Base-by-base conservation (phyloP, 148 eudicot species). In the Rheum nobile region DNA sequence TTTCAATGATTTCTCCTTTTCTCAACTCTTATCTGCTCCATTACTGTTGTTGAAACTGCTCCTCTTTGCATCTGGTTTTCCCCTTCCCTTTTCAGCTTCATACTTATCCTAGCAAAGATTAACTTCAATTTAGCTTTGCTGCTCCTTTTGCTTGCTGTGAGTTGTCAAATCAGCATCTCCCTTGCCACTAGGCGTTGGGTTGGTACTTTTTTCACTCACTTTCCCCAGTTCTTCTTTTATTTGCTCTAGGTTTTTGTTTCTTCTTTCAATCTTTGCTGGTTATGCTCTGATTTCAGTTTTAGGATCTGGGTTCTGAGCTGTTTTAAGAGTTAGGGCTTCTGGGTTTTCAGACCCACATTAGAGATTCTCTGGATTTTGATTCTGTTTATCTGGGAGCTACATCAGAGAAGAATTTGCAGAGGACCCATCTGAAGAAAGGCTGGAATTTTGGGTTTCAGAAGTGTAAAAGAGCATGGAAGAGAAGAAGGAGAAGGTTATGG, bases 91-190 rank as follows among this genome's bases (percentile, higher is more conserved):
- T 65, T 28, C 34, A 28, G 32, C 26, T 59, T 59, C 0, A 24
- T 57, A 28, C 67, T 57, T 57, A 59, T 59, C 34, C 34, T 59
- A 59, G 41, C 22, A 31, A 55, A 65, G 70, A 65, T 34, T 34
- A 65, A 41, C 70, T 32, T 65, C 70, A 65, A 17, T 31, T 32
- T 6, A 65, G 13, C 24, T 65, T 65, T 63, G 21, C 39, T 65
- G 39, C 22, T 59, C 67, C 67, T 28, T 26, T 21, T 50, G 57
- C 57, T 50, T 50, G 67, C 31, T 26, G 28, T 65, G 70, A 31
- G 41, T 29, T 65, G 70, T 65, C 70, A 65, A 65, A 65, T 65
- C 70, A 34, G 39, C 39, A 65, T 34, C 70, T 65, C 11, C 10
- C 70, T 65, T 4, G 22, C 70, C 41, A 65, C 22, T 32, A 65